Evolutionary conservation across 495 filamentous ascomycete species (phyloP), one percentile per base, ranked within the genome.

Genomic region (Xylaria longipes): DNA sequence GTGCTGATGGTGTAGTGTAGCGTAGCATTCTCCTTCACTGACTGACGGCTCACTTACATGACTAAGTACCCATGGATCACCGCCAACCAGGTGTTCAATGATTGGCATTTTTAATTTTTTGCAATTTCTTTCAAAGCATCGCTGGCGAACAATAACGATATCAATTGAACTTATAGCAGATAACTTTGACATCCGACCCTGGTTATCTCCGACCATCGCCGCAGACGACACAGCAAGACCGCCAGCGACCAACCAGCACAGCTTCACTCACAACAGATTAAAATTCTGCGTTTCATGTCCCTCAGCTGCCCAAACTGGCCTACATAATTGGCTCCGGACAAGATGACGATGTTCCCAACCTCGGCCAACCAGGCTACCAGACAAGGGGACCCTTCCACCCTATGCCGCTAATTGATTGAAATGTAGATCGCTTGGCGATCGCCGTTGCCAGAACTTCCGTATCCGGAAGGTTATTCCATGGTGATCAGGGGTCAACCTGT

Each of bases 361-460:
- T 6, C n/a, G 20, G 65, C 48, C 65, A 67, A 48, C 43, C 48
- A 67, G 15, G 22, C 22, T 35, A 14, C 46, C 31, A 43, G 43
- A 43, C 37, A 43, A 41, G 60, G 60, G n/a, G 35, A 41, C 35
- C 37, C 4, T 63, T 27, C 60, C 60, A 37, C 60, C 37, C 17
- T 20, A 41, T 67, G 33, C 65, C 48, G 65, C 65, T 67, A 67
- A 29, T 39, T 37, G 22, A 56, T 43, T 1, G 4, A 43, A 56
- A 67, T 41, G 65, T 33, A 54, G 65, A 67, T 67, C 65, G n/a
- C 65, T 29, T 25, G 65, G 46, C 65, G 65, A 67, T 67, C 65
- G n/a, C 33, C 35, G 4, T 3, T 20, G 33, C 48, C 48, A 54
- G 29, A 56, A 35, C 65, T 67, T 56, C 65, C 65, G 20, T 22